Conservation (phyloP, 2,329 filamentous ascomycete genomes). For the Venturia aucupariae region DNA sequence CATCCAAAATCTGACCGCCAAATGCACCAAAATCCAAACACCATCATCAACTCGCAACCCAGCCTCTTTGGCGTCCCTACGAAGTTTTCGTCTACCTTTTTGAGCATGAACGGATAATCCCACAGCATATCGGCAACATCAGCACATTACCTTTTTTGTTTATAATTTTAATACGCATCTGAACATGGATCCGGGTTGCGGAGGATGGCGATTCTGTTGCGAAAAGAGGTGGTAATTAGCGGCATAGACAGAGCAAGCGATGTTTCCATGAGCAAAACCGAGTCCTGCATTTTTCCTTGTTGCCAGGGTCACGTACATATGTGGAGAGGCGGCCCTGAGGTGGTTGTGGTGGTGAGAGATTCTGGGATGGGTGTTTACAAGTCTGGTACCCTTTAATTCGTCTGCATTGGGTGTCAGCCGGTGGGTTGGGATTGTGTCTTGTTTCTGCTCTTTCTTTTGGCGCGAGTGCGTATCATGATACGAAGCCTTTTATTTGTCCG, state of each 20-base stretch:
- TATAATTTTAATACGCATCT: constrained; percentile 12
- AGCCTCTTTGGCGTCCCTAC: background rate
- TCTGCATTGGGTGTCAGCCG: constrained; percentile 12
- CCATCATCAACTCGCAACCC: constrained; percentile 5
- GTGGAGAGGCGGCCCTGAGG: background rate
- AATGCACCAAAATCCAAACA: background rate
- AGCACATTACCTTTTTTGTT: constrained; percentile 11
- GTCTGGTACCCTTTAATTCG: constrained; percentile 10
- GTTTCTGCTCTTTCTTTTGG: constrained; percentile 2
- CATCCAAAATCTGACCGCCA: constrained; percentile 5
- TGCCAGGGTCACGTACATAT: constrained; percentile 4
- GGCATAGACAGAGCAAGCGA: background rate
- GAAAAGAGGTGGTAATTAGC: background rate
- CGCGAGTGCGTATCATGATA: constrained; percentile 17
- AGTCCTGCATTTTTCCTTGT: background rate
- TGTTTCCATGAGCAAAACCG: background rate
- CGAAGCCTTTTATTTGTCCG: constrained; percentile 6
- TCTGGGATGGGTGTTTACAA: background rate
- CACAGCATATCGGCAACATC: constrained; percentile 5
- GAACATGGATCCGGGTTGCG: background rate
- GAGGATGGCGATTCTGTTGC: background rate
- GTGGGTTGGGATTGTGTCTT: constrained; percentile 5
- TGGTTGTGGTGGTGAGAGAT: background rate
- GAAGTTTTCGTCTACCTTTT: background rate
- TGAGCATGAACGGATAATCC: background rate